Percentiles rank a stretch among this genome's conserved stretches.
Conservation (phyloP, 2,329 filamentous ascomycete species). For the Capronia epimyces region DNA sequence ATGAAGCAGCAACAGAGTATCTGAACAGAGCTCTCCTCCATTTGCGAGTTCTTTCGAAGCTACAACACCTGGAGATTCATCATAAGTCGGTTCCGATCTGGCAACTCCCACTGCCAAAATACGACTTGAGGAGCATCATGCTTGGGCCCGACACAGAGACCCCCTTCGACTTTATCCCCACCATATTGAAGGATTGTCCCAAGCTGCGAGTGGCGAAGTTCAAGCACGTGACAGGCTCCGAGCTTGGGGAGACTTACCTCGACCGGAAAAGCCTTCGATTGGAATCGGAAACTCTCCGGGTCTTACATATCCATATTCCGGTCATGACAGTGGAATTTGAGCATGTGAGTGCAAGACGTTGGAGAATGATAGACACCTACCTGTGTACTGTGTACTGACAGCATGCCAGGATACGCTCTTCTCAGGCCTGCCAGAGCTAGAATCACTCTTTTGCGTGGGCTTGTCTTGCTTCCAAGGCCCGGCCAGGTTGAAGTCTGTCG, state of each 20-base stretch:
- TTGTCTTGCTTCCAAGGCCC: not conserved
- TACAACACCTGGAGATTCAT: slow-evolving; percentile 9
- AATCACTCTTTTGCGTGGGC: not conserved
- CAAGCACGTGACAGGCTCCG: not conserved
- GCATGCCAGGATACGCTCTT: not conserved
- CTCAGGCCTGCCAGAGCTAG: not conserved
- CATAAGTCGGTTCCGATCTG: not conserved
- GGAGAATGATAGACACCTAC: not conserved
- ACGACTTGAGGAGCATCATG: slow-evolving; percentile 9
- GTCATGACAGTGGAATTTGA: not conserved
- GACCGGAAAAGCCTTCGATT: not conserved
- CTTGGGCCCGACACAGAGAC: not conserved
- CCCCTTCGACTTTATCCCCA: not conserved
- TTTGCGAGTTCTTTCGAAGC: not conserved
- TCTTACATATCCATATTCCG: not conserved
- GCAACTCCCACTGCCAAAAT: slow-evolving; percentile 5
- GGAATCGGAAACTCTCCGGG: not conserved
- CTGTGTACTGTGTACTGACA: not conserved
- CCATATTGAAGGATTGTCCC: slow-evolving; percentile 6
- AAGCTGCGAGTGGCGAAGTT: slow-evolving; percentile 9
- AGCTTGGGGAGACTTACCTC: not conserved
- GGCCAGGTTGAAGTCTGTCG: not conserved
- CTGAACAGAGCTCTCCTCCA: not conserved
- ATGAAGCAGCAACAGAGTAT: not conserved
- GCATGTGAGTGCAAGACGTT: not conserved